phyloP scores from a whole-genome alignment of 495 filamentous ascomycete species.

The Neurospora hispaniola region DNA sequence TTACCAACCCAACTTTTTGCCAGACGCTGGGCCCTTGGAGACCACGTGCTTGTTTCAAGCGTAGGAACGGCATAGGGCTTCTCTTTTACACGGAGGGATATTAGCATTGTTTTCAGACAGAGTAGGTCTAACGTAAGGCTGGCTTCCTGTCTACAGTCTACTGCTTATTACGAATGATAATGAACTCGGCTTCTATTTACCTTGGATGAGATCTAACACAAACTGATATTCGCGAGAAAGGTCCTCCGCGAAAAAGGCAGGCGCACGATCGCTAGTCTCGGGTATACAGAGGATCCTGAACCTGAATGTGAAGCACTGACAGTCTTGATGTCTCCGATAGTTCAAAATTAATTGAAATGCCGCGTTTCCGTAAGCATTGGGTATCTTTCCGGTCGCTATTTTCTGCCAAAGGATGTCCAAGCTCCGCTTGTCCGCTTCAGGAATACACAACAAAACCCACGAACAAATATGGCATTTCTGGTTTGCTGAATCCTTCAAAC shows the following conservation, averaged over 20 bases:
- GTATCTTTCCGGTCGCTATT: background rate
- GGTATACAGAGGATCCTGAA: background rate
- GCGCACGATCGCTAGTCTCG: background rate
- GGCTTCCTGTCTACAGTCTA: background rate
- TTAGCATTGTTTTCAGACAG: background rate
- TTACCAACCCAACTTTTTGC: background rate
- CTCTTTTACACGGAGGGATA: background rate
- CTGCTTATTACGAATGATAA: background rate
- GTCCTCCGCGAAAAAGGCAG: accelerated
- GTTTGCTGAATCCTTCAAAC: background rate
- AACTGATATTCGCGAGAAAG: accelerated
- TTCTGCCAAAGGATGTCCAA: background rate
- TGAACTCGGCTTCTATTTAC: background rate
- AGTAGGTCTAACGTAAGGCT: background rate
- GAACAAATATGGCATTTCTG: background rate
- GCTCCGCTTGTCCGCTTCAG: accelerated
- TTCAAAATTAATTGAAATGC: background rate
- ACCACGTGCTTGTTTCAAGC: background rate
- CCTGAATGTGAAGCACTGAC: background rate
- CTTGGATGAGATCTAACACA: background rate
- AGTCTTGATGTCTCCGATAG: background rate
- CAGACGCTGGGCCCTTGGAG: background rate
- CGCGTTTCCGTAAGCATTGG: background rate
- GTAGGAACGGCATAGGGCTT: background rate
- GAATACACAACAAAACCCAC: accelerated